Evolutionary conservation across 768 basidiomycete species (phyloP).

Genomic region (Piloderma croceum): DNA sequence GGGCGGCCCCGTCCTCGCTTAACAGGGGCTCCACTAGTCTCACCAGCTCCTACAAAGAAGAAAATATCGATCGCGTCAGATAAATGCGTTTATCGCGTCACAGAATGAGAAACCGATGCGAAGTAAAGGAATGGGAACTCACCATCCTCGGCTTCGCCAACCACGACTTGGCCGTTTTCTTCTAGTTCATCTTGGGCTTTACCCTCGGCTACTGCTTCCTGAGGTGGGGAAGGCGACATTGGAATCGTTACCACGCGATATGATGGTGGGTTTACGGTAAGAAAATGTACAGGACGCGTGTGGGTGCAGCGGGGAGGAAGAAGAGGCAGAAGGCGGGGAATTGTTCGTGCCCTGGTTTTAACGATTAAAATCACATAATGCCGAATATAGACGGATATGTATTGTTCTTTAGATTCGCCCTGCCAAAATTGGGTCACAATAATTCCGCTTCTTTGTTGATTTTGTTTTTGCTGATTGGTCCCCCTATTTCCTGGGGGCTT

Average conservation of each 20-base stretch:
- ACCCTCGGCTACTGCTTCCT: slow-evolving; percentile 49
- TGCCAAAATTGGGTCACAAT: slow-evolving; percentile 54
- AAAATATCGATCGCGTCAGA: no score
- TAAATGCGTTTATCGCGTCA: no score
- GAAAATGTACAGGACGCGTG: slow-evolving; percentile 14
- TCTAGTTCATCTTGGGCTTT: slow-evolving; percentile 57
- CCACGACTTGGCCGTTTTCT: slow-evolving; percentile 39
- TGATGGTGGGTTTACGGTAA: slow-evolving; percentile 20
- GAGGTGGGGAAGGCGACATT: slow-evolving; percentile 62
- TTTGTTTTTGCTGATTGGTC: slow-evolving; percentile 34
- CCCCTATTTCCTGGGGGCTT: slow-evolving; percentile 53
- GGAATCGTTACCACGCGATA: slow-evolving; percentile 21
- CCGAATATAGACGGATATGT: slow-evolving; percentile 67
- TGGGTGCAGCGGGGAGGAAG: slow-evolving; percentile 33
- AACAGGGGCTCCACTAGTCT: slow-evolving; percentile 24
- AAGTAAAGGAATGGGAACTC: slow-evolving; percentile 4
- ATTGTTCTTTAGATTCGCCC: slow-evolving; percentile 66
- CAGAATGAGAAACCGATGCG: slow-evolving; percentile 9
- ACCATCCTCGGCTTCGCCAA: slow-evolving; percentile 28
- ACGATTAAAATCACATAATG: slow-evolving; percentile 58
- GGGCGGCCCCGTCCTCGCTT: slow-evolving; percentile 88
- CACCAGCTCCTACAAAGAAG: no score
- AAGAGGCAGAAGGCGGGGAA: slow-evolving; percentile 56
- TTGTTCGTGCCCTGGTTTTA: slow-evolving; percentile 66
- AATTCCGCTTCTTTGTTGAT: slow-evolving; percentile 40